Base-by-base conservation (phyloP, 257 asterid genomes). In the Marsdenia floribunda region DNA sequence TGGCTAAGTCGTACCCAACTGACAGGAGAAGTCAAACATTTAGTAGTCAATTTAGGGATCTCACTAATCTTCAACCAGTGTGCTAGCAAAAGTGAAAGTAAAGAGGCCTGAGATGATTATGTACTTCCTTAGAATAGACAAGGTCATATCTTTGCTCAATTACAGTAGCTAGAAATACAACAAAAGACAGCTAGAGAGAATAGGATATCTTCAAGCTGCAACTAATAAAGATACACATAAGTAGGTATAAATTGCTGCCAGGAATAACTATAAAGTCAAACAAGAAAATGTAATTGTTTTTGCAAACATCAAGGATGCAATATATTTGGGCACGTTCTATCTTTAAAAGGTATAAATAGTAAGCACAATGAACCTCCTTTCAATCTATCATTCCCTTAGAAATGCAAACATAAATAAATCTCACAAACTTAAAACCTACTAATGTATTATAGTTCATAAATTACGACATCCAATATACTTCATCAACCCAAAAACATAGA, bases 81-180 rank as follows among this genome's bases (percentile, higher is more conserved):
- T 54, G 84, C 37, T 33, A 98, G 99, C 80, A 95, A 85, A 71
- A 92, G 91, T 68, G 99, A 92, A 50, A 92, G 96, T 75, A 95
- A 83, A 77, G 97, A 85, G 76, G 99, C 98, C 98, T 94, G 96
- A 78, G 77, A 88, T 66, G 71, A 81, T 82, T 69, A 76, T 65
- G 72, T 68, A 64, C 66, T 29, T 70, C 79, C 83, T 73, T 69
- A 57, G 67, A 29, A 59, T 38, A 40, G 33, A 63, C 6, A 60
- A 47, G 2, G 49, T 22, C 21, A 29, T 19, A 16, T 33, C 22
- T 70, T 70, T 18, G 3, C 64, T 18, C 44, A 6, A 46, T 33
- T 22, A 47, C 57, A n/a, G 24, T 44, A 37, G 60, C 59, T 47
- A 69, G 24, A 21, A 46, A 24, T 59, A 6, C 2, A 33, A 6